Conservation (phyloP, 1,284 basidiomycete genomes). For the Puccinia hordei region DNA sequence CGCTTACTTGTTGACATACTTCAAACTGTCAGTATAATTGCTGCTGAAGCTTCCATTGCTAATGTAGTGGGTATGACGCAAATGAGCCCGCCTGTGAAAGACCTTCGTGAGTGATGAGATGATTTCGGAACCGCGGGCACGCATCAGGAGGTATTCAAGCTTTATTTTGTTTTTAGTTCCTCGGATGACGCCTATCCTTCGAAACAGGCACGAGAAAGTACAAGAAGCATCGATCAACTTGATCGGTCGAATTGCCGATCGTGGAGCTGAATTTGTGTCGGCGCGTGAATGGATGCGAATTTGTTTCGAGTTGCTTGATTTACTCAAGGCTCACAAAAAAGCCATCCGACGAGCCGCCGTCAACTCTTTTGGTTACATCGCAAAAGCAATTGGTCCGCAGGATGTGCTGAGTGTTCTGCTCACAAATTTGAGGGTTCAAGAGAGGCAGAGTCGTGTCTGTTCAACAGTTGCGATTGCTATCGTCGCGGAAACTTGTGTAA, state of each 20-base stretch:
- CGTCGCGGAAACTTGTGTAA: slow-evolving; percentile 54
- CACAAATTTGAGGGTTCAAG: slow-evolving; percentile 96
- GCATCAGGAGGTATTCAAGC: background rate
- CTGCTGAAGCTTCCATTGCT: slow-evolving; percentile 95
- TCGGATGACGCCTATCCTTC: slow-evolving; percentile 97
- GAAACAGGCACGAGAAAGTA: slow-evolving; percentile 98
- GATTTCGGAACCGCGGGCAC: too few species aligned
- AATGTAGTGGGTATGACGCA: slow-evolving; percentile 99
- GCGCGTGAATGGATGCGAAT: slow-evolving; percentile 97
- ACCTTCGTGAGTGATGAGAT: slow-evolving; percentile 72
- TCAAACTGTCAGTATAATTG: slow-evolving; percentile 76
- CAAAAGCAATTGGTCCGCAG: slow-evolving; percentile 97
- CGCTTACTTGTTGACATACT: background rate
- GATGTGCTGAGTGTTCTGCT: slow-evolving; percentile 94
- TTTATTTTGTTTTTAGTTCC: slow-evolving; percentile 68
- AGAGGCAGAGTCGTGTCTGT: slow-evolving; percentile 97
- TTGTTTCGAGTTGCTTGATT: slow-evolving; percentile 94
- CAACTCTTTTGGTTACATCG: slow-evolving; percentile 99
- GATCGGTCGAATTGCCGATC: slow-evolving; percentile 99
- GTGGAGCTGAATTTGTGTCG: slow-evolving; percentile 96
- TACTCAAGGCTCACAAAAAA: slow-evolving; percentile 99
- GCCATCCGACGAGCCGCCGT: slow-evolving; percentile 97
- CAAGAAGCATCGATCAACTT: slow-evolving; percentile 99
- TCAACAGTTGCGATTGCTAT: slow-evolving; percentile 89
- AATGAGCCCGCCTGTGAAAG: slow-evolving; percentile 99